Percentiles rank a stretch among this genome's conserved stretches.
phyloP scores from a whole-genome alignment of 805 yeast species.

The Yarrowia keelungensis region DNA sequence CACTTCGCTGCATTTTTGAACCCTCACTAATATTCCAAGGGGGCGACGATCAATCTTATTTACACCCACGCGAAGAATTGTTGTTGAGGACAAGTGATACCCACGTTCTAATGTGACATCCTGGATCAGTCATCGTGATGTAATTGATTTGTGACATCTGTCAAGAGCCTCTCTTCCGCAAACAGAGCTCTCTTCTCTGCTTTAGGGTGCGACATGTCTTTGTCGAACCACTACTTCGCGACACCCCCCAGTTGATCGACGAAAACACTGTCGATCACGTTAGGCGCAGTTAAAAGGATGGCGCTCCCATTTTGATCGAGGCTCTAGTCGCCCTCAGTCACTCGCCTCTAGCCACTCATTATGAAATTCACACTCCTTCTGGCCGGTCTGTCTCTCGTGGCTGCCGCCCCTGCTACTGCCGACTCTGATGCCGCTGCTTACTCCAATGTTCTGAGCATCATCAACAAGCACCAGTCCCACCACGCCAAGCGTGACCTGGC shows the following conservation, averaged over 20 bases:
- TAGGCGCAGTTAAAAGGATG: constrained; percentile 23
- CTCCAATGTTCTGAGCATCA: constrained; percentile 29
- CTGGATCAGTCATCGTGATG: too few species aligned
- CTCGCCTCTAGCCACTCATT: constrained; percentile 26
- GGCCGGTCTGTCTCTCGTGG: constrained; percentile 35
- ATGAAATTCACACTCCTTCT: constrained; percentile 34
- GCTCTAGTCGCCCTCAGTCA: constrained; percentile 4
- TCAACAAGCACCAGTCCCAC: constrained; percentile 32
- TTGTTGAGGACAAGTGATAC: not conserved
- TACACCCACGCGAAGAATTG: not conserved
- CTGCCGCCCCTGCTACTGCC: constrained; percentile 25
- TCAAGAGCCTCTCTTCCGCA: not conserved
- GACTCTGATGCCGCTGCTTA: constrained; percentile 29
- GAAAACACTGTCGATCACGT: constrained; percentile 36
- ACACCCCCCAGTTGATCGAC: constrained; percentile 36
- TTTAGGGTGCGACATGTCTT: not conserved
- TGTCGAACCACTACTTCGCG: constrained; percentile 7
- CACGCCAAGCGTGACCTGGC: constrained; percentile 31
- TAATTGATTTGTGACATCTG: not conserved
- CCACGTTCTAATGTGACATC: too few species aligned
- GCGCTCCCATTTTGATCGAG: constrained; percentile 1
- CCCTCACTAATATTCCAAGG: constrained; percentile 3
- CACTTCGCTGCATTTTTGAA: constrained; percentile 31
- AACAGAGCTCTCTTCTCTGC: not conserved
- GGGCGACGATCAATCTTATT: constrained; percentile 34